Conservation (phyloP, 768 basidiomycete genomes). For the Tylopilus plumbeoviolaceoides region DNA sequence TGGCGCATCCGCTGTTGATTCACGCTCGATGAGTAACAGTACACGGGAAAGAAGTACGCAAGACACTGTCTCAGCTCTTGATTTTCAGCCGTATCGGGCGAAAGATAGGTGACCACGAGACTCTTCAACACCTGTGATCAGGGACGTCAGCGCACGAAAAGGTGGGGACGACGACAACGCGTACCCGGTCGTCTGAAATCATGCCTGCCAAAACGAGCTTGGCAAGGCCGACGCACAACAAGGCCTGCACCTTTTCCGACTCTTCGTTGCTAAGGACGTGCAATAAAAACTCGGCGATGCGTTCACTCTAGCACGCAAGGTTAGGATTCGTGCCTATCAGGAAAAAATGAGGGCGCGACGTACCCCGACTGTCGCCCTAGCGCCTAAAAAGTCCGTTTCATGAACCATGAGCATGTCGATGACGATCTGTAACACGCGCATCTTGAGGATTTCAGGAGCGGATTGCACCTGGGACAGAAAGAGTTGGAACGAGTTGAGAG, state of each 20-base stretch:
- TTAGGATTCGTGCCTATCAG: neutral
- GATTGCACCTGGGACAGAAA: conserved; percentile 73
- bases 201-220: conserved; percentile 81
- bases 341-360: neutral
- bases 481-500: conserved; percentile 62
- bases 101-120: conserved; percentile 63
- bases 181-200: conserved; percentile 65
- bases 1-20: conserved; percentile 75
- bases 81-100: conserved; percentile 76
- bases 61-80: conserved; percentile 83
- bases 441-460: conserved; percentile 61
- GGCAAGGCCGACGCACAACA: conserved; percentile 74
- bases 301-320: conserved; percentile 36
- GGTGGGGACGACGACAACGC: conserved; percentile 18
- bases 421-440: conserved; percentile 69
- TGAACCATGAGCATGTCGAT: conserved; percentile 89
- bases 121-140: conserved; percentile 41
- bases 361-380: conserved; percentile 34
- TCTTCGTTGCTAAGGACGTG: conserved; percentile 50
- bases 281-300: conserved; percentile 66
- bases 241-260: conserved; percentile 62
- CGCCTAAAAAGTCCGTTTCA: conserved; percentile 58
- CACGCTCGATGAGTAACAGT: conserved; percentile 70
- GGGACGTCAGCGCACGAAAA: neutral
- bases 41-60: conserved; percentile 81